Evolutionary conservation across 108 stramenopile species (phyloP).

Genomic region (Skeletonema menzelii): DNA sequence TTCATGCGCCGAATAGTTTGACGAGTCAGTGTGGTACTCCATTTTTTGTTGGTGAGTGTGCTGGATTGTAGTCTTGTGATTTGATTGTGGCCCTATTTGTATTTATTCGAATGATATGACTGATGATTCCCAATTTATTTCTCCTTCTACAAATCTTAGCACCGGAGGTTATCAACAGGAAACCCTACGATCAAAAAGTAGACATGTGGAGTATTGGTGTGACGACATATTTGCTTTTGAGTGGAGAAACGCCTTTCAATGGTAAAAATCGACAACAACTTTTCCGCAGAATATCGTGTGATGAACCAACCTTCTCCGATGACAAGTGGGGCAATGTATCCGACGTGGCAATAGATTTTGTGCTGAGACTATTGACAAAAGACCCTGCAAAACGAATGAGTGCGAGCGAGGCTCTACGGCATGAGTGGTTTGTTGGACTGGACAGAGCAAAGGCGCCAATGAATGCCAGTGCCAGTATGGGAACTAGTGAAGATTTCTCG

Average conservation of each 20-base stretch:
- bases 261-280: slow-evolving; percentile 77
- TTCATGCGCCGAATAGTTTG: slow-evolving; percentile 75
- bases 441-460: neutral
- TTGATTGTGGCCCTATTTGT: no score
- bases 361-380: slow-evolving; percentile 55
- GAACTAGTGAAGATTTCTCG: neutral
- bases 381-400: slow-evolving; percentile 69
- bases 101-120: no score
- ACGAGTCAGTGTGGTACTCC: slow-evolving; percentile 94
- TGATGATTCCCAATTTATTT: neutral
- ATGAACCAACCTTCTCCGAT: slow-evolving; percentile 57
- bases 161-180: slow-evolving; percentile 84
- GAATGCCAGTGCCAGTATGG: neutral
- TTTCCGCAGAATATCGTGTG: slow-evolving; percentile 57
- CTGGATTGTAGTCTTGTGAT: neutral
- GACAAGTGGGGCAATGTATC: slow-evolving; percentile 81
- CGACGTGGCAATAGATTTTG: slow-evolving; percentile 70
- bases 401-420: slow-evolving; percentile 56
- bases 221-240: slow-evolving; percentile 80
- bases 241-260: slow-evolving; percentile 88
- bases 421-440: slow-evolving; percentile 60
- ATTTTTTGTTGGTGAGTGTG: slow-evolving; percentile 80
- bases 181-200: slow-evolving; percentile 75
- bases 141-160: slow-evolving; percentile 10
- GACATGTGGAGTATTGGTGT: slow-evolving; percentile 92